Evolutionary conservation across 495 filamentous ascomycete species (phyloP).

Genomic region (Cercophora scortea): DNA sequence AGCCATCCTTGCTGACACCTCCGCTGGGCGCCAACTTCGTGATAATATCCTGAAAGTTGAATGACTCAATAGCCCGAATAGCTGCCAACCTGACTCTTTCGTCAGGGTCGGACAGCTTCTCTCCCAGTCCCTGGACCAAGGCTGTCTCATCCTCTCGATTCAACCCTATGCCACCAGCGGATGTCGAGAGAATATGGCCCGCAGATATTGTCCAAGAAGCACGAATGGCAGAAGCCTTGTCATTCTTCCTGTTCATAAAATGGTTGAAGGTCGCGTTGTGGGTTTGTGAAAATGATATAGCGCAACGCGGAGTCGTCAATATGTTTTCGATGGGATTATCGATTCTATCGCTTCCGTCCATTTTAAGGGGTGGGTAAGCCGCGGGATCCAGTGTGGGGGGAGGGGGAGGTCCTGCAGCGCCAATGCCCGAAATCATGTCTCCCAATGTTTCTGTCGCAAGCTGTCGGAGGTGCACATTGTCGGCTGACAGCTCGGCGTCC

Average conservation of each 20-base stretch:
- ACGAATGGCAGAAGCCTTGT: conserved; percentile 74
- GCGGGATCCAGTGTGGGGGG: conserved; percentile 65
- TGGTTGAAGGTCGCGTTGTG: conserved; percentile 69
- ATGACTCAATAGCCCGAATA: conserved; percentile 68
- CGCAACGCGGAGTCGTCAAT: conserved; percentile 69
- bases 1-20: conserved; percentile 58
- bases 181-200: conserved; percentile 74
- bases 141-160: conserved; percentile 65
- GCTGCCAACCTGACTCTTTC: conserved; percentile 86
- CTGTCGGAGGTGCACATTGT: conserved; percentile 76
- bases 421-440: conserved; percentile 86
- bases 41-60: conserved; percentile 70
- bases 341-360: conserved; percentile 48
- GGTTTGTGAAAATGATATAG: conserved; percentile 74
- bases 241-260: conserved; percentile 74
- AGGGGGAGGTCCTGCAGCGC: conserved; percentile 76
- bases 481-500: conserved; percentile 84
- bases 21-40: conserved; percentile 70
- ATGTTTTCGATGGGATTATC: conserved; percentile 45
- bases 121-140: conserved; percentile 63
- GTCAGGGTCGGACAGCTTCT: conserved; percentile 79
- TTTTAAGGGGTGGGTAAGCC: conserved; percentile 66
- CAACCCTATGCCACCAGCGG: conserved; percentile 77
- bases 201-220: conserved; percentile 76
- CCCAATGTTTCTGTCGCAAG: conserved; percentile 90